These are phyloP conservation scores for Candida anglica DNA, from an alignment of 805 yeast genomes.

Conservation along the genomic window DNA sequence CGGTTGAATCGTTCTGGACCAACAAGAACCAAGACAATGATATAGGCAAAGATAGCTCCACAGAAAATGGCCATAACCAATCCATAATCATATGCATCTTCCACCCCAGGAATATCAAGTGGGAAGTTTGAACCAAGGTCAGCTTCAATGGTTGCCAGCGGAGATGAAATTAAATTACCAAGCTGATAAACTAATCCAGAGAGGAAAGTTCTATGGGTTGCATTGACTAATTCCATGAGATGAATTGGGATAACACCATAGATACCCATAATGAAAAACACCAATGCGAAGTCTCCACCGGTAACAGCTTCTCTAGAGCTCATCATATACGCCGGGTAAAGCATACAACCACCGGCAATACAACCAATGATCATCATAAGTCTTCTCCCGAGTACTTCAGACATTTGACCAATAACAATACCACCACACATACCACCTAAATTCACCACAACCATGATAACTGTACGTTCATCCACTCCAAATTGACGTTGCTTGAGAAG, in stretches of 20 bases:
- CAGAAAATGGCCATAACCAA: slow-evolving; percentile 67
- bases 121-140: slow-evolving; percentile 62
- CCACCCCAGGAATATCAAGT: slow-evolving; percentile 18
- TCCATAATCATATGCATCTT: slow-evolving; percentile 51
- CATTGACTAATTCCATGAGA: slow-evolving; percentile 52
- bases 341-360: slow-evolving; percentile 52
- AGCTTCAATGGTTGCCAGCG: slow-evolving; percentile 68
- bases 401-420: slow-evolving; percentile 52
- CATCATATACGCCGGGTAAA: slow-evolving; percentile 54
- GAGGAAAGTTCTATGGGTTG: slow-evolving; percentile 48
- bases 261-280: slow-evolving; percentile 4
- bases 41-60: slow-evolving; percentile 58
- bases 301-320: slow-evolving; percentile 33
- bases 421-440: slow-evolving; percentile 71
- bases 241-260: slow-evolving; percentile 73
- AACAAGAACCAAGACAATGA: slow-evolving; percentile 42
- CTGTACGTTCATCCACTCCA: slow-evolving; percentile 46
- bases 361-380: slow-evolving; percentile 49
- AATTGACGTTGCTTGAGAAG: slow-evolving; percentile 49
- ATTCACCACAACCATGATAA: slow-evolving; percentile 60
- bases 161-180: slow-evolving; percentile 70
- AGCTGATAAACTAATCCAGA: slow-evolving; percentile 65
- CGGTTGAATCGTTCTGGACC: slow-evolving; percentile 57
- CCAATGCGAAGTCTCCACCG: slow-evolving; percentile 47
- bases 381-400: slow-evolving; percentile 60